Evolutionary conservation across 2,329 filamentous ascomycete species (phyloP), one percentile per base, ranked within the genome.

Genomic region (Sclerotinia trifoliorum): DNA sequence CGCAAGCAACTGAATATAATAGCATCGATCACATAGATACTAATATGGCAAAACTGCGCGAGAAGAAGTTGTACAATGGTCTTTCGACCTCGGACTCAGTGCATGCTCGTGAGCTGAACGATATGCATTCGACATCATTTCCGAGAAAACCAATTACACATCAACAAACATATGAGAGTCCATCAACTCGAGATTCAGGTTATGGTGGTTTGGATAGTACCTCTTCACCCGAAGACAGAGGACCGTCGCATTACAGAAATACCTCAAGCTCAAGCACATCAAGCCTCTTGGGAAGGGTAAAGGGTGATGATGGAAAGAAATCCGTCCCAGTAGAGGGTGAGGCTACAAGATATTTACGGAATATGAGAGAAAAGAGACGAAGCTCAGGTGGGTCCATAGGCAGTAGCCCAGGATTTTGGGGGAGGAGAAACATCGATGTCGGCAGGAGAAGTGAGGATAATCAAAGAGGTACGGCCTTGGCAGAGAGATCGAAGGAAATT

Each of bases 261-360:
- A 39, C 46, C 60, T 63, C 60, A 21, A 48, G 32, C 15, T 63
- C 60, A 49, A 63, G 60, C 24, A 51, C 51, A 63, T 51, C 60
- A 26, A 63, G 60, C 32, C 48, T 51, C 8, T 46, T 67, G 17
- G 65, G 65, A 11, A 62, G 26, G 21, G 65, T 67, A 4, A 5
- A 49, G 5, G 65, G 65, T 6, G 65, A 63, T 2, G 56, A 67
- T 13, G 52, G 19, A 46, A 19, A 11, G 2, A 63, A 46, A 10
- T 19, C 58, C 2, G n/a, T 32, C 2, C 13, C 24, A 5, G n/a
- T 52, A 17, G 65, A 63, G 26, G 65, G 65, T 13, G 65, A 67
- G 35, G 65, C 65, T n/a, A 67, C 65, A 17, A 67, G 32, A 32
- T 67, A 67, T 54, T 13, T 67, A 46, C 46, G 51, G 6, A 67